phyloP scores from a whole-genome alignment of 768 basidiomycete genomes.

The Boletus coccyginus region DNA sequence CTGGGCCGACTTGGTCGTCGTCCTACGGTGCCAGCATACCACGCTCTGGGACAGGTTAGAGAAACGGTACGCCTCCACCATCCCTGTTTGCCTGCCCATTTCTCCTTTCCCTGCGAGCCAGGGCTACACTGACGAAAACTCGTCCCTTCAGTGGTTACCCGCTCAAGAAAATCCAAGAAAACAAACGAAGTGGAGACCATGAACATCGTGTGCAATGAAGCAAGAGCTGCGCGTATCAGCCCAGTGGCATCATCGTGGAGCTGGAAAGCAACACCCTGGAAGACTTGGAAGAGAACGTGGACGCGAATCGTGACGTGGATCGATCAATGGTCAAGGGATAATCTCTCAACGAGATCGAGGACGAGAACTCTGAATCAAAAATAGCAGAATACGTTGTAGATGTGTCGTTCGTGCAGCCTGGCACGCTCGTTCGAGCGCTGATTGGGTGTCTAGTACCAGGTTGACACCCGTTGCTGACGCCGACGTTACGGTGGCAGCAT shows the following conservation, averaged over 20 bases:
- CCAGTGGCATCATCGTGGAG: constrained; percentile 87
- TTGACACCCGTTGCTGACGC: no score
- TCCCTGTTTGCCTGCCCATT: background rate
- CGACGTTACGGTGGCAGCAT: background rate
- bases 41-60: constrained; percentile 88
- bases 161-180: constrained; percentile 93
- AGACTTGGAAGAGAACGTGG: constrained; percentile 86
- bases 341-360: background rate
- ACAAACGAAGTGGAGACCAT: constrained; percentile 99
- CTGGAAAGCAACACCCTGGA: constrained; percentile 72
- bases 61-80: constrained; percentile 56
- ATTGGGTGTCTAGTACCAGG: background rate
- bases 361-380: background rate
- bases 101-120: no score
- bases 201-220: constrained; percentile 88
- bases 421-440: background rate
- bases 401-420: background rate
- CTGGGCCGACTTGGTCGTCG: constrained; percentile 94
- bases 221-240: constrained; percentile 78
- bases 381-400: background rate
- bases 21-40: constrained; percentile 85
- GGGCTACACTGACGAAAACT: background rate
- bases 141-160: constrained; percentile 64
- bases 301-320: constrained; percentile 89
- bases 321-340: constrained; percentile 55